A percentile compares a stretch with the other conserved stretches of the same genome.
These are phyloP conservation scores for Colletotrichum agaves DNA, from an alignment of 2,329 filamentous ascomycete genomes.

Conservation along the genomic window DNA sequence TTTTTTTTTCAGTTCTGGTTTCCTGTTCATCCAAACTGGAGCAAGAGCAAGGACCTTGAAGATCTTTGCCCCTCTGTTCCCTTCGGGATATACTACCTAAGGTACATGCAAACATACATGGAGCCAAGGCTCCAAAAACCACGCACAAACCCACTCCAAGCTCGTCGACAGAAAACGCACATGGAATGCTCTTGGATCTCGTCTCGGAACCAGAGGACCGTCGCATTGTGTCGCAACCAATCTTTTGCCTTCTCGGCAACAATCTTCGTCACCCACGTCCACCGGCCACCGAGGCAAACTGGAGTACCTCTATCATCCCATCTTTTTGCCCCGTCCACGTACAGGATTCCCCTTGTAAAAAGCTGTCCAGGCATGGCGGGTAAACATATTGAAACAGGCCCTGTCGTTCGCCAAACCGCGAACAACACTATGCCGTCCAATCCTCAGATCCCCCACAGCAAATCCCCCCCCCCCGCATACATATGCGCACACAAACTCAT, in stretches of 20 bases:
- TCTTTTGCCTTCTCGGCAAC: background rate
- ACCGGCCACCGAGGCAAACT: conserved; percentile 18
- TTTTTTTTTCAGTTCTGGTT: background rate
- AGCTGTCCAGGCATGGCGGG: conserved; percentile 15
- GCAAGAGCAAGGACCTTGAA: conserved; percentile 2
- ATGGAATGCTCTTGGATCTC: conserved; percentile 18
- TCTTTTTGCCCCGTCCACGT: conserved; percentile 19
- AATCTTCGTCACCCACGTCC: background rate
- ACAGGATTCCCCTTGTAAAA: conserved; percentile 19
- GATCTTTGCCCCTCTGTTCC: background rate
- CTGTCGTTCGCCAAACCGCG: conserved; percentile 24
- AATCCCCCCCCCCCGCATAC: background rate
- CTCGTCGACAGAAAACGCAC: conserved; percentile 2
- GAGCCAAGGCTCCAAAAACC: conserved; percentile 2
- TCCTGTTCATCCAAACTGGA: background rate
- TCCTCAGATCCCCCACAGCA: background rate
- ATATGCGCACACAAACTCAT: conserved; percentile 15
- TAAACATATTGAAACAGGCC: conserved; percentile 33
- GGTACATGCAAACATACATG: background rate
- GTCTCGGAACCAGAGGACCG: conserved; percentile 23
- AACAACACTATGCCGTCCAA: background rate
- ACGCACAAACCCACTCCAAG: conserved; percentile 20
- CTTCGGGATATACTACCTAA: no score
- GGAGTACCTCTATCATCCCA: conserved; percentile 20
- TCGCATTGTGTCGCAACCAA: conserved; percentile 12